Evolutionary conservation across 768 basidiomycete species (phyloP).

Genomic region (Xerocomus potaroensis): DNA sequence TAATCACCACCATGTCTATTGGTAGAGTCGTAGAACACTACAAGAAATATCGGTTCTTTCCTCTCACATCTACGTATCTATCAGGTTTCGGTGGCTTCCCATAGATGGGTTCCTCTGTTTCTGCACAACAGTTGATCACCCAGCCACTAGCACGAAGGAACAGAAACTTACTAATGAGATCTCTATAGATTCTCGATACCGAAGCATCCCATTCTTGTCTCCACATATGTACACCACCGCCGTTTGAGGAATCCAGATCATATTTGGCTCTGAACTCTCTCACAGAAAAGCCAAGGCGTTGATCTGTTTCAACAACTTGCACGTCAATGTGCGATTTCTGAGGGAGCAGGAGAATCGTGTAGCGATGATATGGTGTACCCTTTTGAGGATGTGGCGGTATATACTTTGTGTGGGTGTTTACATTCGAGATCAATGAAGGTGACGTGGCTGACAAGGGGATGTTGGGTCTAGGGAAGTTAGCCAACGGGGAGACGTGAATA

Average conservation of each 20-base stretch:
- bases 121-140: conserved; percentile 10
- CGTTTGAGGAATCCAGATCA: conserved; percentile 47
- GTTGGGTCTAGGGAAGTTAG: conserved; percentile 56
- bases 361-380: conserved; percentile 90
- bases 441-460: conserved; percentile 66
- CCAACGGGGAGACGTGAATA: neutral
- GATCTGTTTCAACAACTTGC: conserved; percentile 40
- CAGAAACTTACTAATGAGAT: conserved; percentile 58
- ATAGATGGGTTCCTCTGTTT: conserved; percentile 20
- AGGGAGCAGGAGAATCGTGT: conserved; percentile 69
- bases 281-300: conserved; percentile 61
- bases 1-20: too few species aligned
- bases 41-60: conserved; percentile 28
- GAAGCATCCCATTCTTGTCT: conserved; percentile 68
- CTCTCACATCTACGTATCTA: conserved; percentile 26
- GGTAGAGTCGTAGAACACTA: too few species aligned
- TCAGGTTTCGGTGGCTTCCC: conserved; percentile 29
- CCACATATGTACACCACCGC: conserved; percentile 83
- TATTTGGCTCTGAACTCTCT: conserved; percentile 57
- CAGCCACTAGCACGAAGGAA: neutral
- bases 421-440: conserved; percentile 35
- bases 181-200: conserved; percentile 61
- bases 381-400: conserved; percentile 90
- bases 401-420: conserved; percentile 65
- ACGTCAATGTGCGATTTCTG: conserved; percentile 51